phyloP scores from a whole-genome alignment of 192 early-diverging fungal genomes.

The Coemansia sp. region DNA sequence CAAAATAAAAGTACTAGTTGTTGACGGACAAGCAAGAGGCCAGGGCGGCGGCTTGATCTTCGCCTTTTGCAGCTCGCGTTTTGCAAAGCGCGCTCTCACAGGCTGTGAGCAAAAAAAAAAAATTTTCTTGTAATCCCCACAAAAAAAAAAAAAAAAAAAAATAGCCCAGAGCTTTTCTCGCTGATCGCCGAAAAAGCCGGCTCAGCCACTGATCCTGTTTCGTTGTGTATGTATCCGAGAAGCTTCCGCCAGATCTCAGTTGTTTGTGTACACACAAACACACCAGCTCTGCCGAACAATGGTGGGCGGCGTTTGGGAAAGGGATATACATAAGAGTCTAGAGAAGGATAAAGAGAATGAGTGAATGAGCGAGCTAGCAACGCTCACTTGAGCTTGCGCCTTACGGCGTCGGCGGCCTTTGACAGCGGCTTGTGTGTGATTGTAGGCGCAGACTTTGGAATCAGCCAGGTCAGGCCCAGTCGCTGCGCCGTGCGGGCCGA shows the following conservation, averaged over 20 bases:
- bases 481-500: constrained; percentile 53
- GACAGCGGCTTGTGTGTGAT: constrained; percentile 44
- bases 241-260: not conserved
- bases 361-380: not conserved
- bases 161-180: not conserved
- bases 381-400: constrained; percentile 50
- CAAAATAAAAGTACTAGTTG: constrained; percentile 1
- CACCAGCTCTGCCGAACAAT: too few relatives aligned
- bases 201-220: too few relatives aligned
- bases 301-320: not conserved
- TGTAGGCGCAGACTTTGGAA: constrained; percentile 50
- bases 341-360: not conserved
- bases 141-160: constrained; percentile 5
- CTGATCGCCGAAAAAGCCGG: not conserved
- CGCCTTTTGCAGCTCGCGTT: not conserved
- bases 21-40: not conserved
- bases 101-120: constrained; percentile 6
- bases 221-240: not conserved
- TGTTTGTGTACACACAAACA: not conserved
- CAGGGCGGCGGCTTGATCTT: too few relatives aligned
- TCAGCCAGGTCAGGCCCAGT: constrained; percentile 54
- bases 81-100: not conserved
- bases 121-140: constrained; percentile 7
- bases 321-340: not conserved
- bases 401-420: constrained; percentile 34